Percentiles rank a stretch among this genome's conserved stretches.
Conservation (phyloP, 441 rosid genomes). For the Bocquillonia castaneifolia region DNA sequence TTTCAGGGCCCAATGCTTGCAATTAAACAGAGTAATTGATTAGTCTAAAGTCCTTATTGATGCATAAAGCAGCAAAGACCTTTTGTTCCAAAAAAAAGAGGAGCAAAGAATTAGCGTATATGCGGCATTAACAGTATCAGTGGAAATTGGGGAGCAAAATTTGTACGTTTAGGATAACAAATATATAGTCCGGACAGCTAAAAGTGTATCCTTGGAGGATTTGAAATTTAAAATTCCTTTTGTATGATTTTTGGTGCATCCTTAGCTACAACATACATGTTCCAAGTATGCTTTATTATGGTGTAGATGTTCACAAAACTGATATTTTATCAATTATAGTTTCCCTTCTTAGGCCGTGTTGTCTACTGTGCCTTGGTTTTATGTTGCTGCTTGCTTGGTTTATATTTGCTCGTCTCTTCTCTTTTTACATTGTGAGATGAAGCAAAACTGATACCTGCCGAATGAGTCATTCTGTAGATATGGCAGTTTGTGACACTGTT, state of each 20-base stretch:
- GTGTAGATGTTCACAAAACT: background rate
- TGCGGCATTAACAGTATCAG: background rate
- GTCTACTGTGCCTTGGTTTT: background rate
- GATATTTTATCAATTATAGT: background rate
- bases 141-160: background rate
- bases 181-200: background rate
- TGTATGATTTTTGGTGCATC: constrained; percentile 11
- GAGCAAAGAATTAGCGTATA: too few species aligned
- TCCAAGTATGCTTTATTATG: background rate
- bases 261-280: background rate
- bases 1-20: background rate
- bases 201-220: constrained; percentile 7
- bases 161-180: background rate
- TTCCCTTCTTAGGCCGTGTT: background rate
- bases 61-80: background rate
- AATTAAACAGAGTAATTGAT: background rate
- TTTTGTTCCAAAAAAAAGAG: too few species aligned
- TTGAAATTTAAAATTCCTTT: background rate
- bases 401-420: background rate
- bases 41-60: background rate
- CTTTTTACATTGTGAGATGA: too few species aligned
- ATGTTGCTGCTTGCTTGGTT: background rate
- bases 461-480: too few species aligned
- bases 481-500: too few species aligned
- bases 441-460: too few species aligned